A percentile compares a stretch with the other conserved stretches of the same genome.
Evolutionary conservation across 768 basidiomycete species (phyloP).

Genomic region (Lactarius akahatsu): DNA sequence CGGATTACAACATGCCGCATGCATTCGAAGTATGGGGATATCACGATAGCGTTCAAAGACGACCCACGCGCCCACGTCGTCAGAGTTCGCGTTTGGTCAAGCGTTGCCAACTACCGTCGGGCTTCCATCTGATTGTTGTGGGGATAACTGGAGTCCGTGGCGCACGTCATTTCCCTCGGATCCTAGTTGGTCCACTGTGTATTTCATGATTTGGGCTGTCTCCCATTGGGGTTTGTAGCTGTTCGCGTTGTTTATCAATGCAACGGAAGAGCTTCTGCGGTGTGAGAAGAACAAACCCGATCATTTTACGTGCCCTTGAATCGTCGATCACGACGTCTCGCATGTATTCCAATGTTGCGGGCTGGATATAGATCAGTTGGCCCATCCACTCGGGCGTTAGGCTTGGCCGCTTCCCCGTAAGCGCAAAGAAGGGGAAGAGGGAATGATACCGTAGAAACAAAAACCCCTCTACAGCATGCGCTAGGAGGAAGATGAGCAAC

Average conservation of each 20-base stretch:
- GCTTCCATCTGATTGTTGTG: background rate
- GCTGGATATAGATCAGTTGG: constrained; percentile 36
- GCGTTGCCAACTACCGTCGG: background rate
- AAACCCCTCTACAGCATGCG: constrained; percentile 36
- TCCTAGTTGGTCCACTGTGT: constrained; percentile 38
- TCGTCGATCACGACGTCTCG: constrained; percentile 37
- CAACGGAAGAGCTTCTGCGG: background rate
- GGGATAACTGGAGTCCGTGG: constrained; percentile 9
- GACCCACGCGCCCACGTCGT: too few relatives aligned
- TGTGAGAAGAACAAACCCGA: constrained; percentile 33
- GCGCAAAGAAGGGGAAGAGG: constrained; percentile 30
- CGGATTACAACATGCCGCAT: background rate
- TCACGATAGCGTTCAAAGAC: background rate
- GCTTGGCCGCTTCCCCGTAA: constrained; percentile 29
- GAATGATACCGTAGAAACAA: constrained; percentile 37
- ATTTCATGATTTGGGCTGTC: constrained; percentile 36
- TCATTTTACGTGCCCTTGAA: constrained; percentile 37
- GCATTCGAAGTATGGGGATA: background rate
- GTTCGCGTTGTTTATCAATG: background rate
- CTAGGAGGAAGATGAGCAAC: constrained; percentile 35
- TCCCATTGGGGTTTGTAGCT: constrained; percentile 39
- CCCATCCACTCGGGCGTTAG: constrained; percentile 38
- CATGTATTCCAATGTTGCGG: constrained; percentile 37
- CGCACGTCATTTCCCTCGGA: constrained; percentile 30
- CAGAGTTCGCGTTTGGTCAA: background rate